phyloP scores from a whole-genome alignment of 495 filamentous ascomycete species.

The Neurospora sp. region DNA sequence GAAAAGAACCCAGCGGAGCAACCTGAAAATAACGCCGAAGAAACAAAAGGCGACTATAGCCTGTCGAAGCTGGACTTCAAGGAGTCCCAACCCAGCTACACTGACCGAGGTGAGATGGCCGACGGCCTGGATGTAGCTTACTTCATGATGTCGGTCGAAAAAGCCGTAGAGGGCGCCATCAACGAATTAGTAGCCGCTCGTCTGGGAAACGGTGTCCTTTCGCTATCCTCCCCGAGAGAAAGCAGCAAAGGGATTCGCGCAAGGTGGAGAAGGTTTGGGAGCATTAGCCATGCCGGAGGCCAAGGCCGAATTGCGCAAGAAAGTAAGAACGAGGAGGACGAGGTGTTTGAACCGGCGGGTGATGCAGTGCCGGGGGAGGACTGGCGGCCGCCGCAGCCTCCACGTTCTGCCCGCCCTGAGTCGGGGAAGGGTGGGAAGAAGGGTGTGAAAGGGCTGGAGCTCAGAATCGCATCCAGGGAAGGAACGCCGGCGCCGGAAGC shows the following conservation, averaged over 20 bases:
- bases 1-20: not conserved
- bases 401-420: not conserved
- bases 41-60: constrained; percentile 12
- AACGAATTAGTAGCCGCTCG: not conserved
- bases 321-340: not conserved
- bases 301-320: not conserved
- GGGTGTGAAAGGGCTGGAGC: not conserved
- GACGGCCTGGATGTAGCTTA: constrained; percentile 5
- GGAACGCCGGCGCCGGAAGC: constrained; percentile 9
- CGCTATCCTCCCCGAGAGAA: not conserved
- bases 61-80: constrained; percentile 6
- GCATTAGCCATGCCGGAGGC: not conserved
- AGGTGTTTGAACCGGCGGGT: not conserved
- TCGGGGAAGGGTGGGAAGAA: not conserved
- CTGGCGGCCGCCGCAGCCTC: not conserved
- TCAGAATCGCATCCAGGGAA: not conserved
- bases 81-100: not conserved
- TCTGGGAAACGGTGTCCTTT: fast-evolving
- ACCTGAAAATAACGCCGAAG: not conserved
- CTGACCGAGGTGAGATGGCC: not conserved
- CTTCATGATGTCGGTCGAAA: constrained; percentile 10
- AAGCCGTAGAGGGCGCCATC: not conserved
- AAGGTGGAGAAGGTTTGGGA: not conserved
- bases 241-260: not conserved
- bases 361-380: constrained; percentile 4